Percentiles rank a stretch among this genome's conserved stretches.
phyloP scores from a whole-genome alignment of 768 basidiomycete species.

The Pisolithus tinctorius region DNA sequence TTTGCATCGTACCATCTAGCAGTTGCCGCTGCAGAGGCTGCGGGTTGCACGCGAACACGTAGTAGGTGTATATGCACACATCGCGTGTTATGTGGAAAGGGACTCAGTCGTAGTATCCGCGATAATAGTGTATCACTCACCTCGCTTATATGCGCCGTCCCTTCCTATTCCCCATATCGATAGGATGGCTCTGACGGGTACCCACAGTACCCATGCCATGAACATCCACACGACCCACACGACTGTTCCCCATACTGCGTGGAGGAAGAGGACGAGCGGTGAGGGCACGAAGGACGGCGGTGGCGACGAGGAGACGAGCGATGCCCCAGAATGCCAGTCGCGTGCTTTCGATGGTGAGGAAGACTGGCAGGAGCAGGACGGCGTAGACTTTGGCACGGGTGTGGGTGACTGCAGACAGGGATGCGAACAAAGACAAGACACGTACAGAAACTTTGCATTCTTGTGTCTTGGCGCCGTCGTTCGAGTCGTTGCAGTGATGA shows the following conservation, averaged over 20 bases:
- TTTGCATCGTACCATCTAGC: constrained; percentile 2
- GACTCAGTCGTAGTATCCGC: neutral
- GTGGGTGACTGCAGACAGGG: too few relatives aligned
- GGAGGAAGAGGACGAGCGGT: neutral
- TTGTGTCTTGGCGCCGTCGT: neutral
- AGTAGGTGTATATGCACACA: neutral
- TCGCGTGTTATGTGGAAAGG: neutral
- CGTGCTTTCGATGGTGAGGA: constrained; percentile 7
- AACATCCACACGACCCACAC: constrained; percentile 1
- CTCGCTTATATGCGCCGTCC: constrained; percentile 4
- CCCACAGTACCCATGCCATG: neutral
- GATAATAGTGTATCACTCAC: neutral
- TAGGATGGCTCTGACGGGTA: constrained; percentile 8
- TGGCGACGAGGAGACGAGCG: neutral
- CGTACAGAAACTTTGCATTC: too few relatives aligned
- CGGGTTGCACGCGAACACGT: neutral
- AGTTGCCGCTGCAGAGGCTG: constrained; percentile 2
- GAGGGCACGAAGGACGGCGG: neutral
- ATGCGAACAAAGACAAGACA: too few relatives aligned
- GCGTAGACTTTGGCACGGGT: constrained; percentile 1
- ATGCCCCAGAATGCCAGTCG: constrained; percentile 3
- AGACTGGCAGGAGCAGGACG: constrained; percentile 7
- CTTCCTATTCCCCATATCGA: constrained; percentile 15
- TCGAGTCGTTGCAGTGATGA: neutral
- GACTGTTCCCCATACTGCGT: constrained; percentile 1